These are phyloP conservation scores for Paracamarosporium sp. DNA, from an alignment of 2,329 filamentous ascomycete genomes.

Conservation along the genomic window DNA sequence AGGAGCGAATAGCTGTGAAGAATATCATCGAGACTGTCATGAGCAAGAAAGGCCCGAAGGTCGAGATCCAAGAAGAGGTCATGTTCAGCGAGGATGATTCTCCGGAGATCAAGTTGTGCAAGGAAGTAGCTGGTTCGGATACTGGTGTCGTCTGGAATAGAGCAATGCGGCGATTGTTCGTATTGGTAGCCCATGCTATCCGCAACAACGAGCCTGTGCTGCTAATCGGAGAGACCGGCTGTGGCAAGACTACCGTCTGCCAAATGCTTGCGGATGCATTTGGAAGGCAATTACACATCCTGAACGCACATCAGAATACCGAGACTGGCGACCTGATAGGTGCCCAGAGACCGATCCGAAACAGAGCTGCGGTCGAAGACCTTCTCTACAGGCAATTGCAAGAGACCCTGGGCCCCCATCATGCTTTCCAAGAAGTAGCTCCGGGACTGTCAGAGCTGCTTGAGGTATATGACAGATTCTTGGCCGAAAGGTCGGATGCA, in stretches of 20 bases:
- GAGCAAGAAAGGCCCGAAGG: conserved; percentile 63
- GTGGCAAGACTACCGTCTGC: conserved; percentile 96
- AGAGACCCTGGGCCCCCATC: conserved; percentile 10
- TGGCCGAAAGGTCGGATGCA: conserved; percentile 43
- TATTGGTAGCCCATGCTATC: conserved; percentile 85
- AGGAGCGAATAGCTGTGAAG: conserved; percentile 85
- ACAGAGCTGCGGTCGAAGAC: conserved; percentile 75
- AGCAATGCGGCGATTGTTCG: conserved; percentile 90
- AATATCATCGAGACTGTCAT: conserved; percentile 88
- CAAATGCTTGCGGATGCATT: conserved; percentile 88
- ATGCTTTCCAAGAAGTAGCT: conserved; percentile 10
- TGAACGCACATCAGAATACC: conserved; percentile 98
- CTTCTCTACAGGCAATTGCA: conserved; percentile 69
- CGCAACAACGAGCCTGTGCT: conserved; percentile 92
- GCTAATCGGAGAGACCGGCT: conserved; percentile 94
- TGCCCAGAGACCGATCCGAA: conserved; percentile 89
- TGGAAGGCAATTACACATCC: conserved; percentile 77
- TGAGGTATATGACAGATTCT: conserved; percentile 63
- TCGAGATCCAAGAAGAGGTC: conserved; percentile 74
- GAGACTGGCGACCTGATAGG: conserved; percentile 98
- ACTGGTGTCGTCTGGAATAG: conserved; percentile 83
- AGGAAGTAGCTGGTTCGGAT: conserved; percentile 22
- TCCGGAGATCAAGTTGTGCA: conserved; percentile 45
- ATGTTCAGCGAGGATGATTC: conserved; percentile 67
- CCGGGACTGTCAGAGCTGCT: conserved; percentile 62